Base-by-base conservation (phyloP, 805 yeast species). In the Naumovozyma baii region DNA sequence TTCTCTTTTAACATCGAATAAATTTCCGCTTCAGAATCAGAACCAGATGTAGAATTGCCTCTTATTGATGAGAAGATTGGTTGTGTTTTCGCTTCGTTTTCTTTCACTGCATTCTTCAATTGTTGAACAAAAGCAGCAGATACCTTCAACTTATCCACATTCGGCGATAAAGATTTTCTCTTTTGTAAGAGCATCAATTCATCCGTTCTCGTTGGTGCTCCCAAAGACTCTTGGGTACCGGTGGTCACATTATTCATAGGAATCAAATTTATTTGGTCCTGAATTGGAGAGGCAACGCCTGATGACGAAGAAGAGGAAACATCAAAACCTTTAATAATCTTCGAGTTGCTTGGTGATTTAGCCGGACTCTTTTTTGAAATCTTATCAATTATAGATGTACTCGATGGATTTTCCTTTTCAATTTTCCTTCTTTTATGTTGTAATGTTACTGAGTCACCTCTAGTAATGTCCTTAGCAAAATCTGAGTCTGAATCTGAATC, bases 71-170 rank as follows among this genome's bases (percentile, higher is more conserved):
- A 14, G 5, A 9, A 10, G 3, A 5, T 5, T 10, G 40, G 15
- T 9, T 5, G 4, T 13, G 15, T 19, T 8, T 13, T 26, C 14
- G 10, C n/a, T 3, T 31, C 31, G 15, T 42, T 44, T 2, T 45
- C 42, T 18, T 43, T 40, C 10, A 46, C 34, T 1, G 54, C 52
- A n/a, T 42, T 45, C 15, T 42, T 59, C 37, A 67, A 49, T 29
- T 62, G 61, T 18, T 66, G 52, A 1, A 70, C 69, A 42, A 69
- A 61, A 5, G 54, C 62, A 2, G 54, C 38, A 15, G 64, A 57
- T 7, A 62, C 58, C 13, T 56, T 63, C 35, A 63, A 43, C 30
- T 57, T 57, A 3, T 51, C 44, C 14, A 63, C 42, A 43, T 59
- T 63, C 7, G 68, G 63, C 1, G 64, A 45, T 10, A 54, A 30